A percentile compares a stretch with the other conserved stretches of the same genome.
Conservation (phyloP, 306 rosid genomes). For the Medicago truncatula region MtrunA17r5.0-ANR NC_053047.1:3196501-3197000, state of each 20-base stretch:
- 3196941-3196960: background rate
- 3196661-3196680: background rate
- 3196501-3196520: background rate
- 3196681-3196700: constrained; percentile 12
- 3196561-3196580: background rate
- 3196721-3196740: background rate
- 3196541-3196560: background rate
- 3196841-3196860: background rate
- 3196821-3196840: background rate
- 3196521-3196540: constrained; percentile 6
- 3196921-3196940: background rate
- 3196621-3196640: background rate
- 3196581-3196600: background rate
- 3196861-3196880: background rate
- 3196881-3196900: background rate
- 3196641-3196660: constrained; percentile 7
- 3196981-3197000: background rate
- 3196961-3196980: background rate
- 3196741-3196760: background rate
- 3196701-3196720: background rate
- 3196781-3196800: background rate
- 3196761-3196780: too few species aligned
- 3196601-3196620: background rate
- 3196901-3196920: background rate
- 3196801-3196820: background rate